phyloP scores from a whole-genome alignment of 2,329 filamentous ascomycete genomes.

The Ceratocystis harringtonii region DNA sequence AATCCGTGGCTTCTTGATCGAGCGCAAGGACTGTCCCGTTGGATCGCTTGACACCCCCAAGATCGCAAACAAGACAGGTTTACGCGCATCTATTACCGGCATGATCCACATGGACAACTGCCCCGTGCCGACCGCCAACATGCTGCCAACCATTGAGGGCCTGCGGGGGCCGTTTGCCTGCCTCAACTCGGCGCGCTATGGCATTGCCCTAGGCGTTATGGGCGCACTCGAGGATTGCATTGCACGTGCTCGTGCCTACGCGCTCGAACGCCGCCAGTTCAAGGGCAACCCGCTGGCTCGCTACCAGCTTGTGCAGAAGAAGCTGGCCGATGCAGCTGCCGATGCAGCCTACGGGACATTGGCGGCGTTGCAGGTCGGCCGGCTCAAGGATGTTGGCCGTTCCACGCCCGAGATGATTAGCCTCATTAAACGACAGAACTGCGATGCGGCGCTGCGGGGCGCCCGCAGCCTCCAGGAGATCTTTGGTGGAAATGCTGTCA shows the following conservation, averaged over 20 bases:
- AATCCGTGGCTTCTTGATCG: slow-evolving; percentile 83
- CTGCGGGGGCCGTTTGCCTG: slow-evolving; percentile 82
- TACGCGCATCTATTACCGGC: slow-evolving; percentile 84
- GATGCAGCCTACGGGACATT: slow-evolving; percentile 86
- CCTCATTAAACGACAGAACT: slow-evolving; percentile 96
- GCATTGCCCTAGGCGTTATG: slow-evolving; percentile 87
- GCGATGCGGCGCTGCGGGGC: slow-evolving; percentile 71
- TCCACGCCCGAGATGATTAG: slow-evolving; percentile 88
- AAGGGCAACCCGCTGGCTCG: slow-evolving; percentile 87
- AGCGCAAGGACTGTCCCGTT: slow-evolving; percentile 68
- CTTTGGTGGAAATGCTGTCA: slow-evolving; percentile 95
- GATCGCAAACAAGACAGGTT: slow-evolving; percentile 89
- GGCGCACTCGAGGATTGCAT: slow-evolving; percentile 91
- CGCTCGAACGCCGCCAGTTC: slow-evolving; percentile 91
- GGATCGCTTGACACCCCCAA: slow-evolving; percentile 83
- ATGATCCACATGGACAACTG: slow-evolving; percentile 95
- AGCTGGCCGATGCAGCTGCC: slow-evolving; percentile 80
- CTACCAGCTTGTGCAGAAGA: slow-evolving; percentile 97
- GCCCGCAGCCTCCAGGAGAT: slow-evolving; percentile 78
- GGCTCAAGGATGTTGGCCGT: slow-evolving; percentile 83
- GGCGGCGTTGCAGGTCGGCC: slow-evolving; percentile 76
- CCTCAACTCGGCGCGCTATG: slow-evolving; percentile 82
- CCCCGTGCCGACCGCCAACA: slow-evolving; percentile 77
- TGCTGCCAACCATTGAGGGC: slow-evolving; percentile 85
- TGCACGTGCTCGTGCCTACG: slow-evolving; percentile 62